phyloP scores from a whole-genome alignment of 73 alveolate genomes.

The Stentor roeselii region DNA sequence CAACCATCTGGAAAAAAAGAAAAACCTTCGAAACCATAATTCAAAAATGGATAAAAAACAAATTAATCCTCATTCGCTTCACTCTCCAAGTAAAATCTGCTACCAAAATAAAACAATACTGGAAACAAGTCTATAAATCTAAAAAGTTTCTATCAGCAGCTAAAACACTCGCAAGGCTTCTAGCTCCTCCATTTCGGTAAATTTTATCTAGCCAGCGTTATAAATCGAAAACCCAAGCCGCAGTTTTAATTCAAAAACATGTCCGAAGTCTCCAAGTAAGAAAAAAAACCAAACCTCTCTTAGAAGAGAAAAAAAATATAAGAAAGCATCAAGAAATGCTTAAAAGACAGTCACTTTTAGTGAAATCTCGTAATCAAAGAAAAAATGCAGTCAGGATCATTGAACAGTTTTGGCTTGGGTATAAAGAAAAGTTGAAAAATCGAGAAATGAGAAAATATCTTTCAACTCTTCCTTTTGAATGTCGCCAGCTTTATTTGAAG shows the following conservation, averaged over 20 bases:
- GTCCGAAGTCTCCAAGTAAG: not conserved
- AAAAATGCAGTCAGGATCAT: not conserved
- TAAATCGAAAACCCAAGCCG: no score
- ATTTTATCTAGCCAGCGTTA: no score
- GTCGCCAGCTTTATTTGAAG: not conserved
- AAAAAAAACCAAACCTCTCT: not conserved
- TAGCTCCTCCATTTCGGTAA: no score
- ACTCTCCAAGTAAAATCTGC: no score
- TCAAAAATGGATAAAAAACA: no score
- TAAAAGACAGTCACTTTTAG: not conserved
- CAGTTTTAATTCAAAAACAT: not conserved
- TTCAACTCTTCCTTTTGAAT: not conserved
- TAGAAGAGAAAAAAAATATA: not conserved
- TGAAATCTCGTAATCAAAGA: not conserved
- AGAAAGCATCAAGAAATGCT: not conserved
- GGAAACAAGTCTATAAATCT: no score
- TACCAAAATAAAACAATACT: no score
- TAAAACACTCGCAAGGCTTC: no score
- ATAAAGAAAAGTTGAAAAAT: not conserved
- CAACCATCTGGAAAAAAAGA: no score
- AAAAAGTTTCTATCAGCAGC: no score
- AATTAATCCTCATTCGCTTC: no score
- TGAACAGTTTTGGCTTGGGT: slow-evolving; percentile 2
- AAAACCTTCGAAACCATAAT: no score
- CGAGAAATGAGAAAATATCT: not conserved